phyloP scores from a whole-genome alignment of 2,329 filamentous ascomycete species.

The Nemania sp. region DNA sequence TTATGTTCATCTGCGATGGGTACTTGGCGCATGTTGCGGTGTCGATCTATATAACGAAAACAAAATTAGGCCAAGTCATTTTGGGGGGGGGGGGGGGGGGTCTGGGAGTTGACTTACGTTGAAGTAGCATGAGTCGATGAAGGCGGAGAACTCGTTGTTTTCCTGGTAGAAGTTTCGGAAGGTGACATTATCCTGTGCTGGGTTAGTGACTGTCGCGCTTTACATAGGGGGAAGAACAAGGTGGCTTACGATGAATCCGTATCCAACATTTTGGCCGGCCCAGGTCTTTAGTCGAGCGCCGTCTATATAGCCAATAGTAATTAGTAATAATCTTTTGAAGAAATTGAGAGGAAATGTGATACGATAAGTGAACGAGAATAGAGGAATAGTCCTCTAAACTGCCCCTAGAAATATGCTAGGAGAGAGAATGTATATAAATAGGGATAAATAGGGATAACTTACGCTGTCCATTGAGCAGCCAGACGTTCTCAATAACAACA shows the following conservation, averaged over 20 bases:
- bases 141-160: conserved; percentile 60
- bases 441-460: background rate
- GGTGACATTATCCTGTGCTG: conserved; percentile 54
- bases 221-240: background rate
- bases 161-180: conserved; percentile 61
- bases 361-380: background rate
- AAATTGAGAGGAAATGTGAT: too few species aligned
- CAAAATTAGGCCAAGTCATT: too few species aligned
- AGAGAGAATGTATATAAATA: background rate
- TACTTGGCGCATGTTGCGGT: conserved; percentile 53
- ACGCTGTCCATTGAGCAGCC: conserved; percentile 52
- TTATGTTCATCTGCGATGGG: conserved; percentile 61
- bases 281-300: conserved; percentile 64
- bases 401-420: too few species aligned
- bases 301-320: conserved; percentile 34
- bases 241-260: conserved; percentile 54
- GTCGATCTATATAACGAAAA: conserved; percentile 43
- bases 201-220: background rate
- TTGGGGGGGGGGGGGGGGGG: background rate
- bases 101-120: conserved; percentile 45
- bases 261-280: conserved; percentile 60
- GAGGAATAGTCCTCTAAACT: too few species aligned
- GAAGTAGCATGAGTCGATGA: conserved; percentile 66
- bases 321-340: too few species aligned
- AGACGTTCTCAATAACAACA: conserved; percentile 62